Base-by-base conservation (phyloP, 148 eudicot genomes). In the Diospyros kaki region DNA sequence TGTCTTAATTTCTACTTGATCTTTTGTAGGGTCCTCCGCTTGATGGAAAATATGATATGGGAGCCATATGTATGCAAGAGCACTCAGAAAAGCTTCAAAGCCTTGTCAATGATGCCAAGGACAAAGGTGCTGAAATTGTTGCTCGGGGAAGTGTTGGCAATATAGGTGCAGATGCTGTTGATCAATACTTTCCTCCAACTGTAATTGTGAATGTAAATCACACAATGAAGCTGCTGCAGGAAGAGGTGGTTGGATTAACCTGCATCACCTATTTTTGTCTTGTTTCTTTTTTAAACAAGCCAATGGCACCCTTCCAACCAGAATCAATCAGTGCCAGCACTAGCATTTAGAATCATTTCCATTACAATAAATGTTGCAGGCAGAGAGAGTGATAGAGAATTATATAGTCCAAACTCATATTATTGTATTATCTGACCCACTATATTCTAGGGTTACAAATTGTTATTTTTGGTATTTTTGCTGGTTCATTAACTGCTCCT, bases 21-120 rank as follows among this genome's bases (percentile, higher is more conserved):
- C 58, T 67, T 75, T 45, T 82, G 87, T 84, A 95, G 99, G 99
- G 99, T 10, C 99, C 99, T 79, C 96, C 99, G 79, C 88, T 89
- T 68, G 77, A 82, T 69, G 97, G 97, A 62, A 95, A 86, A 79
- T 92, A 88, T 86, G 99, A 95, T 69, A 95, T 95, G 99, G 99
- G 99, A 71, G 98, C 97, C 68, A 90, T 95, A 77, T 95, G 99
- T 80, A 92, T 95, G 96, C 96, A 86, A 84, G 99, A 95, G 76
- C 99, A 95, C 85, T 84, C 96, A 72, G 99, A 95, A 82, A 95
- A 77, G 85, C 99, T 95, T 84, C 99, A 92, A 80, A 85, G 77
- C 80, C 94, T 92, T 40, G 93, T 95, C 66, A 90, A 88, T 79
- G 99, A 95, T 76, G 98, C 99, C 62, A 55, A 89, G 73, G 96